Evolutionary conservation across 2,329 filamentous ascomycete species (phyloP).

Genomic region (Fusarium siculi): DNA sequence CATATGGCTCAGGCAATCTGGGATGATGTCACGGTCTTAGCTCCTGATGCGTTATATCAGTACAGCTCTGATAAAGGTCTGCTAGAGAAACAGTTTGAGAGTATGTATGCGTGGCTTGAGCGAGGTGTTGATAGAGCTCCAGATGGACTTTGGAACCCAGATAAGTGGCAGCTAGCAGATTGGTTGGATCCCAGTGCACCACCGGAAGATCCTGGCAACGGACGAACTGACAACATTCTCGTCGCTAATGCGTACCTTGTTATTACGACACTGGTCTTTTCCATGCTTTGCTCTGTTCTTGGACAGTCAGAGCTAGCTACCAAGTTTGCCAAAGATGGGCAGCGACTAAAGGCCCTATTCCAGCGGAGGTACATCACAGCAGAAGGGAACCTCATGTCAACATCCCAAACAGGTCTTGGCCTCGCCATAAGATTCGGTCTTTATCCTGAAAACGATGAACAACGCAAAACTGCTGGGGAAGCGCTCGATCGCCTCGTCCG

Average conservation of each 20-base stretch:
- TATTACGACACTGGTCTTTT: no score
- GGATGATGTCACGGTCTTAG: no score
- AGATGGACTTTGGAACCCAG: no score
- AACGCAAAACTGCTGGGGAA: neutral
- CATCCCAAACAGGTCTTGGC: neutral
- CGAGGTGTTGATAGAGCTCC: no score
- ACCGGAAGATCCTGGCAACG: neutral
- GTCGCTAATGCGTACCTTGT: neutral
- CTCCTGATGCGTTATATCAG: no score
- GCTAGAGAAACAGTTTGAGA: no score
- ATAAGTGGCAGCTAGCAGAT: no score
- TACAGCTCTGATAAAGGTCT: no score
- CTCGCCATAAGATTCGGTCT: neutral
- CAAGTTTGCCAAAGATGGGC: neutral
- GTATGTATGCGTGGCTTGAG: no score
- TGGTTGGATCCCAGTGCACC: neutral
- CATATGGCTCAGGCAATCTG: no score
- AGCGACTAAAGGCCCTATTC: accelerated
- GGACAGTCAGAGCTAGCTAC: neutral
- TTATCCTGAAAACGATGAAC: neutral
- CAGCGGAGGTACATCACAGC: neutral
- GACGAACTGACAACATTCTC: neutral
- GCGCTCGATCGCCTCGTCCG: neutral
- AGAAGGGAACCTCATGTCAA: neutral
- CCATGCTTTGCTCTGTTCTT: neutral